Conservation (phyloP, 2,329 filamentous ascomycete species). For the Ilyonectria mors-panacis region DNA sequence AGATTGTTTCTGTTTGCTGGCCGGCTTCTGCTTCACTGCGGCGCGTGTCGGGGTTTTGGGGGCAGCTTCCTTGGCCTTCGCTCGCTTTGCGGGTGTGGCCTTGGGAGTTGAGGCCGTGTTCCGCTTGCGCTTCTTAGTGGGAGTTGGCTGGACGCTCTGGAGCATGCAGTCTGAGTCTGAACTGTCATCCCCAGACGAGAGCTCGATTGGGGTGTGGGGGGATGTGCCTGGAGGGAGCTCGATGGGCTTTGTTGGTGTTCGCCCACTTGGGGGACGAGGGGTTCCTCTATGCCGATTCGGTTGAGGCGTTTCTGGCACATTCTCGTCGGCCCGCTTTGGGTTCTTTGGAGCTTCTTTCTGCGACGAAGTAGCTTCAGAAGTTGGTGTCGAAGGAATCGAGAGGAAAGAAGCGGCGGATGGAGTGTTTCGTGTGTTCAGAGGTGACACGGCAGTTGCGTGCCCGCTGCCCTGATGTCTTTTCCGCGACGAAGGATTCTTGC, state of each 20-base stretch:
- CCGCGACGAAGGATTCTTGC: neutral
- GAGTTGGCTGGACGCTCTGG: constrained; percentile 21
- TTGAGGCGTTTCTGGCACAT: constrained; percentile 21
- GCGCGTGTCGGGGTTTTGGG: constrained; percentile 6
- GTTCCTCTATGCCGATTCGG: neutral
- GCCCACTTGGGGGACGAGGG: neutral
- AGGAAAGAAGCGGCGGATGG: neutral
- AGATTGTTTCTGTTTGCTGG: neutral
- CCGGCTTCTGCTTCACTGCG: neutral
- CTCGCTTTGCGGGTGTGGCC: constrained; percentile 27
- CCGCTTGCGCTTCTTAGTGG: constrained; percentile 32
- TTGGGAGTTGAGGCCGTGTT: neutral
- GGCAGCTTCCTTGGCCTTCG: constrained; percentile 7
- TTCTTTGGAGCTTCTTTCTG: constrained; percentile 6
- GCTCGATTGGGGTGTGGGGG: constrained; percentile 35
- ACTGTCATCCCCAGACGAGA: constrained; percentile 37
- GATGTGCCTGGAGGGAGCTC: constrained; percentile 31
- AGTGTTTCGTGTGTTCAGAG: neutral
- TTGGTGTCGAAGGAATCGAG: constrained; percentile 19
- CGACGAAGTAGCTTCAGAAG: neutral
- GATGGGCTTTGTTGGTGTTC: constrained; percentile 24
- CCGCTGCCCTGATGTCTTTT: neutral
- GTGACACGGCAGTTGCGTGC: constrained; percentile 3
- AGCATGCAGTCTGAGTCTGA: constrained; percentile 41
- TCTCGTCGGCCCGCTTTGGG: neutral